These are phyloP conservation scores for Kregervanrija fluxuum DNA, from an alignment of 805 yeast species.

Conservation along the genomic window DNA sequence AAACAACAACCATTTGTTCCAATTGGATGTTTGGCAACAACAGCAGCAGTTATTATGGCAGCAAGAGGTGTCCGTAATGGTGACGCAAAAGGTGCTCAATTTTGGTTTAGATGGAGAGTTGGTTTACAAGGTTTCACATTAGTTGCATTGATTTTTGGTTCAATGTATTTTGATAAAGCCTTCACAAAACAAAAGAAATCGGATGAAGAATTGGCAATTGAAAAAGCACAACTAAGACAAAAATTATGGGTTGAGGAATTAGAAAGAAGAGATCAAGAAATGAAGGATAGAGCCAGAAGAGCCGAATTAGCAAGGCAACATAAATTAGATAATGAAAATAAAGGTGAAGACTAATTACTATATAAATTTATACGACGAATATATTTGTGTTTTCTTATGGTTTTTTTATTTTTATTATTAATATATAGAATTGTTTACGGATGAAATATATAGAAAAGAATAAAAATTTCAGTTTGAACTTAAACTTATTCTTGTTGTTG, in stretches of 20 bases:
- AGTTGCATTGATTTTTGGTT: constrained; percentile 77
- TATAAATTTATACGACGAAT: no score
- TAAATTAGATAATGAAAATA: no score
- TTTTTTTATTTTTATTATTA: no score
- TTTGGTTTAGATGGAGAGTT: constrained; percentile 85
- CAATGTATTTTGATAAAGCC: constrained; percentile 55
- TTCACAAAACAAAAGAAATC: constrained; percentile 34
- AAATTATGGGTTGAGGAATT: constrained; percentile 82
- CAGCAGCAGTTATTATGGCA: constrained; percentile 74
- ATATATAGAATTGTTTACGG: no score
- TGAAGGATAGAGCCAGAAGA: constrained; percentile 58
- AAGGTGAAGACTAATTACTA: no score
- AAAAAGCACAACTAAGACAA: constrained; percentile 82
- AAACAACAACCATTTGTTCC: constrained; percentile 90
- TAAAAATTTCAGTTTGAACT: neutral
- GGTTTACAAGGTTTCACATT: constrained; percentile 80
- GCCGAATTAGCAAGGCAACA: constrained; percentile 52
- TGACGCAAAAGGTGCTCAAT: constrained; percentile 67
- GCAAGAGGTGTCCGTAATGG: constrained; percentile 70
- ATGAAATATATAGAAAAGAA: no score
- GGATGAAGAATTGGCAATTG: constrained; percentile 58
- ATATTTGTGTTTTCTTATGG: no score
- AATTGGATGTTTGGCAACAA: constrained; percentile 68
- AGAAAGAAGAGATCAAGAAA: constrained; percentile 76
- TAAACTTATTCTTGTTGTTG: neutral